Base-by-base conservation (phyloP, 805 yeast genomes). In the Metschnikowia chrysomelidarum region DNA sequence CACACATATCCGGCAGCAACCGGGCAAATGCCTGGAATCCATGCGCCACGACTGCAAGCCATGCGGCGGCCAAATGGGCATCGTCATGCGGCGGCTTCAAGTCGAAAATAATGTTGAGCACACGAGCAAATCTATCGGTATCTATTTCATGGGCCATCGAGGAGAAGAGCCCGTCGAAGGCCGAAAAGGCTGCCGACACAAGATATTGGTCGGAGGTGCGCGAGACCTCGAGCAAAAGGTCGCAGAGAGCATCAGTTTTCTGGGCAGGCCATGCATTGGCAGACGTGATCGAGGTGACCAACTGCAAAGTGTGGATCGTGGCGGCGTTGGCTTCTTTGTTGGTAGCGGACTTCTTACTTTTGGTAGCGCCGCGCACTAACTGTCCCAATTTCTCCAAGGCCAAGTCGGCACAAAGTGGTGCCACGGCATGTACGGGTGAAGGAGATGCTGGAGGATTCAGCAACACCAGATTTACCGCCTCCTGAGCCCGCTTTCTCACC, bases 11-110 rank as follows among this genome's bases (percentile, higher is more conserved):
- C 1, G 68, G 63, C 33, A 62, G 55, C 41, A 66, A 55, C 19
- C 38, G 33, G 18, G 67, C 54, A 47, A 56, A 67, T 32, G 63
- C 52, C 50, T 62, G 69, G 41, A 64, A 74, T 30, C 91, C 95
- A 52, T 87, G 88, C 7, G 96, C 93, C 28, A 91, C 75, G 14
- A 89, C 95, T 1, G 97, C 96, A 26, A 88, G 73, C 98, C 98
- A 93, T 9, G 96, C 76, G 10, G 95, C 96, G 2, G 91, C 87
- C 47, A 93, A 71, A 57, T 87, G 89, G 19, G 82, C 71, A 54
- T 93, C 98, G 49, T 81, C 83, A 15, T 75, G 57, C 1, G 95
- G 72, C 4, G 98, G 98, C 47, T 80, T 81, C 53, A 89, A 69
- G 42, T 83, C 84, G 49, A 86, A 75, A 27, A 93, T 77, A 28